These are phyloP conservation scores for Amaranthus cruentus DNA, from an alignment of 148 eudicot species.

Conservation along the genomic window DNA sequence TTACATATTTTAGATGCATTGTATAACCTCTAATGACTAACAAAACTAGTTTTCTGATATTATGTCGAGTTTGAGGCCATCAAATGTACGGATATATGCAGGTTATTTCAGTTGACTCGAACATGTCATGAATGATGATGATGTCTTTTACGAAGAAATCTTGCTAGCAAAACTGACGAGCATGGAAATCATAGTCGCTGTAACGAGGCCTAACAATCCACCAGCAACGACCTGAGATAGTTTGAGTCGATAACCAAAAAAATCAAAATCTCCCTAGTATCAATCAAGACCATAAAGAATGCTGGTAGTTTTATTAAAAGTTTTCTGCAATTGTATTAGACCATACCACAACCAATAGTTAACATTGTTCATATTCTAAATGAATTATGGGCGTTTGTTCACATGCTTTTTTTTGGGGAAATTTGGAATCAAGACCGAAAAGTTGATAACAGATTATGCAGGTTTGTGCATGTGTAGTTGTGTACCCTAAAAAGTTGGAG, in stretches of 20 bases:
- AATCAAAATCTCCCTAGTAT: not conserved
- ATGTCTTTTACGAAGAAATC: constrained; percentile 4
- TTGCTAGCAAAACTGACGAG: constrained; percentile 24
- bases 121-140: not conserved
- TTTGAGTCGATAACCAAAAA: constrained; percentile 2
- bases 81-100: constrained; percentile 5
- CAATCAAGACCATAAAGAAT: not conserved
- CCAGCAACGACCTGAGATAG: constrained; percentile 69
- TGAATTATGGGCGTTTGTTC: too few relatives aligned
- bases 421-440: too few relatives aligned
- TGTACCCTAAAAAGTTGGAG: too few relatives aligned
- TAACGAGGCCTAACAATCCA: constrained; percentile 51
- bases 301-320: not conserved
- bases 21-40: constrained; percentile 9
- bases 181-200: constrained; percentile 42
- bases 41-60: constrained; percentile 5
- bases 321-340: not conserved
- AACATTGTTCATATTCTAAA: too few relatives aligned
- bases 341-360: too few relatives aligned
- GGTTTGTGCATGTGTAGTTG: too few relatives aligned
- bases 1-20: not conserved
- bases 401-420: too few relatives aligned
- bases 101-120: not conserved
- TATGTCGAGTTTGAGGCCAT: not conserved
- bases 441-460: too few relatives aligned